Evolutionary conservation across 306 rosid genomes (phyloP).

Genomic region (Malus sylvestris): DNA sequence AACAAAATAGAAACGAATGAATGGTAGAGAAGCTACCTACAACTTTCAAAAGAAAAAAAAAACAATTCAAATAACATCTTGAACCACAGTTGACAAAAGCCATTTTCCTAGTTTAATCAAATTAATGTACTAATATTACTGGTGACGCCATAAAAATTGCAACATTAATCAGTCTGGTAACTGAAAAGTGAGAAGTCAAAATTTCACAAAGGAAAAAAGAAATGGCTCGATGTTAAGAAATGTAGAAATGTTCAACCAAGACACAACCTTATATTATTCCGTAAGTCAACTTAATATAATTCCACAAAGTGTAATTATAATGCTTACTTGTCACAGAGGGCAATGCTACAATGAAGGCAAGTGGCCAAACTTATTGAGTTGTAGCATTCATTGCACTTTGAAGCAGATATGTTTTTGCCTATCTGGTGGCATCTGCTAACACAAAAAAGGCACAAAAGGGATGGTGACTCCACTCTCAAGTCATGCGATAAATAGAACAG

Average conservation of each 20-base stretch:
- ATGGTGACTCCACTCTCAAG: conserved; percentile 15
- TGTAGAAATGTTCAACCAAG: not conserved
- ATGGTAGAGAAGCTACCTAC: not conserved
- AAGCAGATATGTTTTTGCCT: conserved; percentile 41
- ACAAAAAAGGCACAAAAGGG: conserved; percentile 7
- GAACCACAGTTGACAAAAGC: not conserved
- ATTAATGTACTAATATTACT: not conserved
- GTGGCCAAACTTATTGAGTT: conserved; percentile 61
- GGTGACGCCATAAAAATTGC: not conserved
- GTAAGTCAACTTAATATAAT: not conserved
- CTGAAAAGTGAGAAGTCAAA: not conserved
- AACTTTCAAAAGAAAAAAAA: not conserved
- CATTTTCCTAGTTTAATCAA: not conserved
- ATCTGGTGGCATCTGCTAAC: conserved; percentile 70
- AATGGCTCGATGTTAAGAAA: not conserved
- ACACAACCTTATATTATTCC: not conserved
- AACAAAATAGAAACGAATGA: not conserved
- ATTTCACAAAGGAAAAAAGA: not conserved
- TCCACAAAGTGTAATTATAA: not conserved
- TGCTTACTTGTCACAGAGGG: conserved; percentile 75
- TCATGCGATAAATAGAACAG: not conserved
- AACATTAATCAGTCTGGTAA: not conserved
- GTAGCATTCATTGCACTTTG: conserved; percentile 57
- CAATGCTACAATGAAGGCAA: conserved; percentile 64
- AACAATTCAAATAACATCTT: not conserved